Base-by-base conservation (phyloP, 768 basidiomycete genomes). In the Sistotremastrum suecicum region DNA sequence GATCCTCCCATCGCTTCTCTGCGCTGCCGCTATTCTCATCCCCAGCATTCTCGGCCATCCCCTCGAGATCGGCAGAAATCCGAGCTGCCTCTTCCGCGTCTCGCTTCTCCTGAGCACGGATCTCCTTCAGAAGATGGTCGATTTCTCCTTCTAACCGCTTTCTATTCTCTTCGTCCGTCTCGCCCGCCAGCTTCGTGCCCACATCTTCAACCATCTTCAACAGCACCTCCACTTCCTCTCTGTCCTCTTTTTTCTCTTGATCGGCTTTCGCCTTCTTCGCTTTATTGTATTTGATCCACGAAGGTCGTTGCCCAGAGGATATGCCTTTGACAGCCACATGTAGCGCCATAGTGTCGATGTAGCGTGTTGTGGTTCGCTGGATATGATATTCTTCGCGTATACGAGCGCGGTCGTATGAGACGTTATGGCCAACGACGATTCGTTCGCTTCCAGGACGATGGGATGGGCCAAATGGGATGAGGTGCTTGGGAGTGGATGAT, bases 261-360 rank as follows among this genome's bases (percentile, higher is more conserved):
- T 70, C 72, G 20, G 20, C 20, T 20, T 20, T 20, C 36, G 63
- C 63, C 41, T 70, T 69, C 57, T 83, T 80, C 37, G 69, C 65
- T 58, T 92, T 94, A 44, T 79, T 73, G 55, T 89, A 76, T 56
- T 81, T 80, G 66, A 78, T 78, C 94, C 94, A 99, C 2, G 81
- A 83, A 1, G 90, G 89, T 1, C 92, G 79, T 59, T 98, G 95
- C 53, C 89, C 84, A 0, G 88, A 89, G 1, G 91, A 92, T 46
- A 98, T 91, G 5, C 95, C 92, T 49, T 82, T 84, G 7, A 90
- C 83, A 6, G 95, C 89, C 43, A 91, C 82, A 58, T 99, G 94
- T 5, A 99, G 68, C 1, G 90, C 78, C 78, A 99, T 88, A 0
- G 94, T 99, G 59, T 98, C 94, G 42, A 97, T 61, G 58, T 85